A percentile compares a stretch with the other conserved stretches of the same genome.
Conservation (phyloP, 139 green algal genomes). For the Nannochloris sp. region DNA sequence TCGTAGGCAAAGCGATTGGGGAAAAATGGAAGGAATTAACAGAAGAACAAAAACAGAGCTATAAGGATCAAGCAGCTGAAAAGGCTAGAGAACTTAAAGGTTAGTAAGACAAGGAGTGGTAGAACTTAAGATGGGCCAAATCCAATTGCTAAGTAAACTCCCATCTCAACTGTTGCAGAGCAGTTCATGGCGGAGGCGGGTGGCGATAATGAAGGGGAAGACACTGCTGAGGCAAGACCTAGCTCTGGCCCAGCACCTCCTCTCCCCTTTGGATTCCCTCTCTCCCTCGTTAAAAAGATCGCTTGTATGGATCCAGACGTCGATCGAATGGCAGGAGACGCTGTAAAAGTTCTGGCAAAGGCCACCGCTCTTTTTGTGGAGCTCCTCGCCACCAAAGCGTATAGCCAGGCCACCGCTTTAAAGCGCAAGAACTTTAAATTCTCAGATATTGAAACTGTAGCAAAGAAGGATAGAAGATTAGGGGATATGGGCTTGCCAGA, state of each 20-base stretch:
- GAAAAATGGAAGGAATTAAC: constrained; percentile 44
- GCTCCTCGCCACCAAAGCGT: constrained; percentile 30
- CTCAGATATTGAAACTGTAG: constrained; percentile 11
- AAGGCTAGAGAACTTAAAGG: constrained; percentile 6
- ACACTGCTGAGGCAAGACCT: not conserved
- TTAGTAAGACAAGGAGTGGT: not conserved
- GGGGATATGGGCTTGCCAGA: constrained; percentile 29
- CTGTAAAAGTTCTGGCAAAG: constrained; percentile 27
- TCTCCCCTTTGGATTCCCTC: constrained; percentile 32
- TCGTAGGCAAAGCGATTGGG: constrained; percentile 53
- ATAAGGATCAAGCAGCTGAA: constrained; percentile 28
- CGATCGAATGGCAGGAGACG: constrained; percentile 36
- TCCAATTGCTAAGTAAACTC: no score
- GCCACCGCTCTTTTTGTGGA: constrained; percentile 43
- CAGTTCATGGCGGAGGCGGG: not conserved
- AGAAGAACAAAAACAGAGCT: constrained; percentile 50
- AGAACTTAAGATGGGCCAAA: not conserved
- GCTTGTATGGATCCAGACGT: constrained; percentile 47
- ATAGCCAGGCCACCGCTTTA: constrained; percentile 5
- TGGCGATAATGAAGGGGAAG: not conserved
- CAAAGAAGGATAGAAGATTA: constrained; percentile 16
- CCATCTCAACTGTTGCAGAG: no score
- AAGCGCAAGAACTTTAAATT: constrained; percentile 44
- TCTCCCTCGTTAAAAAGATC: constrained; percentile 49
- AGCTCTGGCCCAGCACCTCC: not conserved